Base-by-base conservation (phyloP, 768 basidiomycete species). In the Asterophora lycoperdoides region DNA sequence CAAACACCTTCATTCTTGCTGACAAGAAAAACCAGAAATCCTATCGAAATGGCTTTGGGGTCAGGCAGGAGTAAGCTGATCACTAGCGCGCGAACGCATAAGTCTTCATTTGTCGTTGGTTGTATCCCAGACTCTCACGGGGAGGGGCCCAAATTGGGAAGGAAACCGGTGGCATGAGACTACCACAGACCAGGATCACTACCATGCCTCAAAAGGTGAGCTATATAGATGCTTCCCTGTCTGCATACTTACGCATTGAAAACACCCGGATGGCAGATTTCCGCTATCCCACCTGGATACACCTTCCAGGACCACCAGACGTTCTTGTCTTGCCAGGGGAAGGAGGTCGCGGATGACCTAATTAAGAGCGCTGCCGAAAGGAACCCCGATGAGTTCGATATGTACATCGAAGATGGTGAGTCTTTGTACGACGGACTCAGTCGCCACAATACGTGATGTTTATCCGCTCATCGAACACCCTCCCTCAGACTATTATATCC, bases 381-480 rank as follows among this genome's bases (percentile, higher is more conserved):
- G 34, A 60, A 68, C 51, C 68, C 68, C 8, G 66, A 70, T 45
- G 50, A 49, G 20, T 64, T 65, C 41, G 61, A 61, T 35, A 65
- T 69, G 61, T 68, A 67, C 43, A 59, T 67, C 29, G 67, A 68
- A 53, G 66, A 70, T 41, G 64, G 71, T 66, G 34, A 43, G 62
- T 46, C 14, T 35, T 43, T 26, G 9, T 13, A 11, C 17, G 28
- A 39, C 11, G 30, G 15, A 23, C 15, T 4, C 29, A 37, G 18
- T 13, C 13, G 30, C 30, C 30, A 32, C 30, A 13, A 3, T 23
- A 23, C 17, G 10, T 9, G 11, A 26, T 19, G 10, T 46, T 30
- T 39, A 35, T 18, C 19, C 19, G 36, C 48, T 30, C 44, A 23
- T 14, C 36, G n/a, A 48, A 17, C 18, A 15, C 28, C 4, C 46